Evolutionary conservation across 2,329 filamentous ascomycete species (phyloP).

Genomic region (Sporothrix euskadiensis): DNA sequence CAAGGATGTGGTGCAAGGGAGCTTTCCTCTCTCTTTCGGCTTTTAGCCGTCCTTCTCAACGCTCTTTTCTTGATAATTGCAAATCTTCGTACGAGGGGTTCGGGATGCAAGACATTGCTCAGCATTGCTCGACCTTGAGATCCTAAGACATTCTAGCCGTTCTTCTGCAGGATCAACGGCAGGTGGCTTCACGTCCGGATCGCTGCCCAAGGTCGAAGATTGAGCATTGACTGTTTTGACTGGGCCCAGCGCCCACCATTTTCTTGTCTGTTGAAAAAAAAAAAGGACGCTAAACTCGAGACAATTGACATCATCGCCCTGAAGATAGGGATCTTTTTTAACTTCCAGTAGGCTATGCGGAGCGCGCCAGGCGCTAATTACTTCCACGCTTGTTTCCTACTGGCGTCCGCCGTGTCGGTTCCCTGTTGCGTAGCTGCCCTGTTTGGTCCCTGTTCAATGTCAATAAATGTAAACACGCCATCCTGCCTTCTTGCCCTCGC

Average conservation of each 20-base stretch:
- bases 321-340: background rate
- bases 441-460: background rate
- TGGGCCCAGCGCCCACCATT: background rate
- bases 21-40: background rate
- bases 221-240: background rate
- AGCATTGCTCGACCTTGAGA: background rate
- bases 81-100: background rate
- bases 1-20: conserved; percentile 1
- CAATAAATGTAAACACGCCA: conserved; percentile 8
- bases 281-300: background rate
- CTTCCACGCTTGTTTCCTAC: conserved; percentile 1
- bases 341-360: background rate
- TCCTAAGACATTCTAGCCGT: background rate
- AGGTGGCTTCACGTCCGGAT: background rate
- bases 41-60: background rate
- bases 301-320: conserved; percentile 18
- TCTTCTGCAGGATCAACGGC: background rate
- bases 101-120: background rate
- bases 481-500: conserved; percentile 12
- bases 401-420: background rate
- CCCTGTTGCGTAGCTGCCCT: background rate
- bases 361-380: background rate
- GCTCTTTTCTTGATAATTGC: background rate
- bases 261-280: background rate
- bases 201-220: background rate